Percentiles rank a stretch among this genome's conserved stretches.
phyloP scores from a whole-genome alignment of 805 yeast species.

The Zygosaccharomyces siamensis region DNA sequence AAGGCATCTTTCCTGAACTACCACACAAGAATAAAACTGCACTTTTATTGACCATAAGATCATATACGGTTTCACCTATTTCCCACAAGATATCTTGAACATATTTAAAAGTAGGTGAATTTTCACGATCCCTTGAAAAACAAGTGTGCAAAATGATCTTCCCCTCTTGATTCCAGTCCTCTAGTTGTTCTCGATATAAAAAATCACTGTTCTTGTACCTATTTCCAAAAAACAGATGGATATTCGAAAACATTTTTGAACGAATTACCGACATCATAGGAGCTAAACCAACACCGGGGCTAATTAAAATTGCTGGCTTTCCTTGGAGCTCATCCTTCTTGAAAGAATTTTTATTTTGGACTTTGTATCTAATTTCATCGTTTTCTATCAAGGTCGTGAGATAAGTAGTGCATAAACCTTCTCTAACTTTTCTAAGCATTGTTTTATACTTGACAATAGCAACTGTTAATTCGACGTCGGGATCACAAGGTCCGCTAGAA shows the following conservation, averaged over 20 bases:
- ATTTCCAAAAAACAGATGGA: conserved; percentile 71
- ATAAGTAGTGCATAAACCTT: conserved; percentile 82
- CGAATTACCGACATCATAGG: conserved; percentile 76
- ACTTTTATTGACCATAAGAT: conserved; percentile 47
- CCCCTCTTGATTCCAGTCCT: conserved; percentile 31
- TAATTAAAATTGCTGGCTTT: conserved; percentile 64
- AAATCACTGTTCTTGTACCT: conserved; percentile 62
- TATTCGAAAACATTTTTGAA: conserved; percentile 21
- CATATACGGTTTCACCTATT: conserved; percentile 45
- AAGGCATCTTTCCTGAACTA: conserved; percentile 91
- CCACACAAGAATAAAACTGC: conserved; percentile 84
- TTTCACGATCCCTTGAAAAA: conserved; percentile 45
- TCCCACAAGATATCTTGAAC: conserved; percentile 71
- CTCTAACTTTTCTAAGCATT: conserved; percentile 64
- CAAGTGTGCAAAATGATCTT: conserved; percentile 42
- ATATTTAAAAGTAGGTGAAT: conserved; percentile 48
- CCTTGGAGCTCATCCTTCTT: conserved; percentile 25
- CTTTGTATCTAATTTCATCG: conserved; percentile 48
- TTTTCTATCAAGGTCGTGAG: conserved; percentile 46
- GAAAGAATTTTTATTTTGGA: conserved; percentile 41
- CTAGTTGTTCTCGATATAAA: conserved; percentile 57
- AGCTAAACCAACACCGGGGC: conserved; percentile 97
- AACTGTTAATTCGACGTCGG: conserved; percentile 61
- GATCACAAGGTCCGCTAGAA: conserved; percentile 49
- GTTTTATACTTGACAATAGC: conserved; percentile 89